These are phyloP conservation scores for Alternaria burnsii DNA, from an alignment of 2,329 filamentous ascomycete species.

Conservation along the genomic window DNA sequence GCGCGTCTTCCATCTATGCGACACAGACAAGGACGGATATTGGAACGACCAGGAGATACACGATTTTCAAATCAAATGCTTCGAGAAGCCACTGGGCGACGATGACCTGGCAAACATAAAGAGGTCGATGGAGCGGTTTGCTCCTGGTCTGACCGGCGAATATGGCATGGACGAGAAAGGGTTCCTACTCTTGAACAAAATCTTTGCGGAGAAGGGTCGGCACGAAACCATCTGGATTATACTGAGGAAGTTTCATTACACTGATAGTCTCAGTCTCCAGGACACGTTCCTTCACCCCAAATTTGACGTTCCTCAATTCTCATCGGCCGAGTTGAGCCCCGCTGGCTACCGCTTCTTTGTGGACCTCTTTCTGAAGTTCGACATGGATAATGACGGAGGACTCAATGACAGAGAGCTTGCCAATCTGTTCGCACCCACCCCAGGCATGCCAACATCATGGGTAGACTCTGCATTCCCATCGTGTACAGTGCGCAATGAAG, in stretches of 20 bases:
- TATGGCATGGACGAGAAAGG: constrained; percentile 80
- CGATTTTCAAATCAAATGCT: constrained; percentile 89
- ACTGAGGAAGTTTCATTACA: constrained; percentile 92
- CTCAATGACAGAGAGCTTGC: constrained; percentile 85
- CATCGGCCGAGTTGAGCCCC: constrained; percentile 92
- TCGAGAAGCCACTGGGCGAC: constrained; percentile 82
- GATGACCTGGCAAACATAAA: constrained; percentile 94
- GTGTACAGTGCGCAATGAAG: constrained; percentile 93
- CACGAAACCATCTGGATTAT: constrained; percentile 99
- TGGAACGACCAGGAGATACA: constrained; percentile 90
- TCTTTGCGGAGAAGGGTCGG: constrained; percentile 95
- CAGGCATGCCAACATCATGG: constrained; percentile 88
- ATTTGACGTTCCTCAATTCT: constrained; percentile 90
- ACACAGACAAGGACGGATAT: constrained; percentile 94
- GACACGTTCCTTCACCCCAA: constrained; percentile 92
- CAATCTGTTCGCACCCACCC: constrained; percentile 90
- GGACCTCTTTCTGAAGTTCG: constrained; percentile 91
- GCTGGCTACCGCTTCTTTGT: constrained; percentile 97
- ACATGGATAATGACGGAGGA: constrained; percentile 97
- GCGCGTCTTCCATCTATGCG: constrained; percentile 93
- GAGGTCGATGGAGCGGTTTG: constrained; percentile 76
- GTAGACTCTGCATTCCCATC: constrained; percentile 87
- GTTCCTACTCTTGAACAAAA: constrained; percentile 90
- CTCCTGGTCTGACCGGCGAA: constrained; percentile 66
- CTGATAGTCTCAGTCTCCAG: constrained; percentile 89